Percentiles rank a stretch among this genome's conserved stretches.
phyloP scores from a whole-genome alignment of 306 rosid genomes.

The Sesbania bispinosa region DNA sequence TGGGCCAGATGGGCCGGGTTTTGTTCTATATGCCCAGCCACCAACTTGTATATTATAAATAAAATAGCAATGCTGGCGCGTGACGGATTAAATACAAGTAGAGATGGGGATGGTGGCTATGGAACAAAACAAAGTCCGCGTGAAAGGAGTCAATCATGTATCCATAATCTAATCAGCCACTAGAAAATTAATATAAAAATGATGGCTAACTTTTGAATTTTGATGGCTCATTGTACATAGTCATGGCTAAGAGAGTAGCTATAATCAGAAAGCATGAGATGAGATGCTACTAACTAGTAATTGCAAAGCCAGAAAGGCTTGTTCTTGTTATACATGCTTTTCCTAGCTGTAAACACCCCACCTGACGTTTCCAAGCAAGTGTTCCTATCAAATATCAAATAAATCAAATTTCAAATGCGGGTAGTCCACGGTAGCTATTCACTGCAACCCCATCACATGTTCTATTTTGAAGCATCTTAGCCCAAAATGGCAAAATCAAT shows the following conservation, averaged over 20 bases:
- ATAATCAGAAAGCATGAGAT: not conserved
- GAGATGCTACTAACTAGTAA: not conserved
- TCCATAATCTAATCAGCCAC: not conserved
- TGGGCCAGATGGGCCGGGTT: not conserved
- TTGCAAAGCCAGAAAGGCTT: not conserved
- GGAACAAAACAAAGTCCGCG: constrained; percentile 20
- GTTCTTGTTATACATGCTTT: not conserved
- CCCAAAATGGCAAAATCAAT: no score
- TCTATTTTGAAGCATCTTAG: not conserved
- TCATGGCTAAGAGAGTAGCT: not conserved
- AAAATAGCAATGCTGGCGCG: not conserved
- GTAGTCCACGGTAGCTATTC: constrained; percentile 22
- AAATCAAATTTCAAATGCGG: constrained; percentile 19
- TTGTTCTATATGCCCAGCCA: no score
- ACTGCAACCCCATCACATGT: not conserved
- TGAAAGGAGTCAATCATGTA: constrained; percentile 11
- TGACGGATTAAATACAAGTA: not conserved
- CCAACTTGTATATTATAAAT: no score
- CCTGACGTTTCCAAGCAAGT: not conserved
- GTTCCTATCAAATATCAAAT: constrained; percentile 1
- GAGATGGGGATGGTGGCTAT: not conserved
- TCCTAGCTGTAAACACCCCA: constrained; percentile 41
- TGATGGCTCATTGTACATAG: not conserved
- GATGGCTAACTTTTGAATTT: constrained; percentile 3
- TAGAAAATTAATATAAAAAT: not conserved